Evolutionary conservation across 2,329 filamentous ascomycete genomes (phyloP).

Genomic region (Madurella mycetomatis): DNA sequence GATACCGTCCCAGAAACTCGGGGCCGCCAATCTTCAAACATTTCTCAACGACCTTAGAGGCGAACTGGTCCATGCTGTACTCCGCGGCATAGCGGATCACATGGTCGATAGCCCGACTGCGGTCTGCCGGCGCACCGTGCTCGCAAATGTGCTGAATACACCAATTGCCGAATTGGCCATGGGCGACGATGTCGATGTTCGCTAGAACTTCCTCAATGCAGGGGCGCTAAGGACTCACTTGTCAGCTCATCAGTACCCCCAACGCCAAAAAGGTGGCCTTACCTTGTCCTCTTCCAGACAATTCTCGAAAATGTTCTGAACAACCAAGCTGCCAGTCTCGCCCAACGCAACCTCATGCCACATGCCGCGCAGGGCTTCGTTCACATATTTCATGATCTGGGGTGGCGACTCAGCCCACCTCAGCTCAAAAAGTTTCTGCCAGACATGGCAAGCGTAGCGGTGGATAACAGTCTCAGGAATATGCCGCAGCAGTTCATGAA

Average conservation of each 20-base stretch:
- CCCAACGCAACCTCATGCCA: conserved; percentile 98
- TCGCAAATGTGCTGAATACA: conserved; percentile 99
- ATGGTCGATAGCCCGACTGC: conserved; percentile 89
- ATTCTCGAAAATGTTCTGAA: conserved; percentile 99
- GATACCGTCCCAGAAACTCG: conserved; percentile 88
- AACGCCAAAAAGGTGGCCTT: conserved; percentile 26
- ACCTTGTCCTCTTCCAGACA: conserved; percentile 98
- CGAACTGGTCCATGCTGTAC: conserved; percentile 99
- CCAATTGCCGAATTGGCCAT: conserved; percentile 99
- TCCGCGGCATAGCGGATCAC: conserved; percentile 90
- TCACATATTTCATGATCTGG: conserved; percentile 98
- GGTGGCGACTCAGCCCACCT: conserved; percentile 92
- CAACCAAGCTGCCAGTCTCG: conserved; percentile 94
- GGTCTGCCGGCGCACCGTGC: conserved; percentile 85
- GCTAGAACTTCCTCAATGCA: conserved; percentile 94
- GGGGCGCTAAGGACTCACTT: conserved; percentile 61
- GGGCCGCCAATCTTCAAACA: conserved; percentile 92
- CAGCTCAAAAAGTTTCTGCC: conserved; percentile 98
- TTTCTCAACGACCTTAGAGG: conserved; percentile 98
- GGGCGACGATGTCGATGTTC: conserved; percentile 93
- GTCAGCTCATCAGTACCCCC: not conserved
- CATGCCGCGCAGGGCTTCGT: conserved; percentile 90
- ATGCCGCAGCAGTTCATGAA: conserved; percentile 89
- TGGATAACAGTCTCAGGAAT: conserved; percentile 98
- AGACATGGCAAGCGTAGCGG: conserved; percentile 97